A percentile compares a stretch with the other conserved stretches of the same genome.
Conservation (phyloP, 1,139 yeast genomes). For the Yamadazyma trypodendri region DNA sequence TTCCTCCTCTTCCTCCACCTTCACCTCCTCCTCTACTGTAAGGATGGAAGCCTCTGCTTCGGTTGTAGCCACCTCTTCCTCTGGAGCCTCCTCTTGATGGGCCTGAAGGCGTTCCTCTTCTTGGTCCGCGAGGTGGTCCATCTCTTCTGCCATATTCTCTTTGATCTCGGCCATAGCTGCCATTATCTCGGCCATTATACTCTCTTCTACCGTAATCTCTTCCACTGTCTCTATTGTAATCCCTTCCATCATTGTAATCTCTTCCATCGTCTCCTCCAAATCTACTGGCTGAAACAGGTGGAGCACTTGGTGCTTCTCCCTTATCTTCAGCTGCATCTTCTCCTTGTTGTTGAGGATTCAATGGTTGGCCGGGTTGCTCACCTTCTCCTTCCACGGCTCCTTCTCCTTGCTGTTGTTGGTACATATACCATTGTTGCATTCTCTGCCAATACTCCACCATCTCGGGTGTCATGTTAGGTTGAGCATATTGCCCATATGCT, state of each 20-base stretch:
- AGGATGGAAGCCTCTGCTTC: slow-evolving; percentile 30
- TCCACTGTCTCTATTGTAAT: slow-evolving; percentile 10
- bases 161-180: slow-evolving; percentile 26
- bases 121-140: slow-evolving; percentile 43
- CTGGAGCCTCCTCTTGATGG: slow-evolving; percentile 29
- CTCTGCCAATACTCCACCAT: slow-evolving; percentile 89
- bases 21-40: slow-evolving; percentile 23
- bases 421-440: slow-evolving; percentile 76
- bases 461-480: slow-evolving; percentile 68
- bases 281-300: slow-evolving; percentile 5
- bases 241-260: slow-evolving; percentile 5
- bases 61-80: slow-evolving; percentile 20
- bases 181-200: slow-evolving; percentile 25
- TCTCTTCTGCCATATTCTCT: slow-evolving; percentile 27
- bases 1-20: slow-evolving; percentile 11
- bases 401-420: slow-evolving; percentile 62
- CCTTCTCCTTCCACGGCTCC: slow-evolving; percentile 19
- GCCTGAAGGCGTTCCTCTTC: slow-evolving; percentile 24
- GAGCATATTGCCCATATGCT: slow-evolving; percentile 25
- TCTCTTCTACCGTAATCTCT: slow-evolving; percentile 12
- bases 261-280: slow-evolving; percentile 1
- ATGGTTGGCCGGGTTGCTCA: slow-evolving; percentile 46
- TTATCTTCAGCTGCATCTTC: slow-evolving; percentile 18
- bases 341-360: slow-evolving; percentile 54
- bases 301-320: slow-evolving; percentile 12